Evolutionary conservation across 495 filamentous ascomycete genomes (phyloP), one percentile per base, ranked within the genome.

Genomic region (Penicillium flavigenum): DNA sequence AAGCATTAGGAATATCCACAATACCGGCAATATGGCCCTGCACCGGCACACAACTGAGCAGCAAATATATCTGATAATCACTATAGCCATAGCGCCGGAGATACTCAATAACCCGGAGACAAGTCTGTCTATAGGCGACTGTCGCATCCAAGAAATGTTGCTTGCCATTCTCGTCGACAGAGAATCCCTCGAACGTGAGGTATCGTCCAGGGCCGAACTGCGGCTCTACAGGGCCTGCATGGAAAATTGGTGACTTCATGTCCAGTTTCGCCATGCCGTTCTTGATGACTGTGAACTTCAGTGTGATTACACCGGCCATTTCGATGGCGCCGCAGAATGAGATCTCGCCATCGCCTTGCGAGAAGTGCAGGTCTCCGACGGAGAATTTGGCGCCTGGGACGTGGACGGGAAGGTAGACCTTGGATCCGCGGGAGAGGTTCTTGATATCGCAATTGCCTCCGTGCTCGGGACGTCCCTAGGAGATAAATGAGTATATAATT

Each of bases 261-360:
- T 81, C 88, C 42, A 96, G 71, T 34, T 88, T 82, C 39, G 79
- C 78, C 66, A 96, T 81, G 43, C 92, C 93, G 57, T 86, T 80
- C 73, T 94, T 94, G 79, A 98, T 85, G 11, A 98, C 86, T 46
- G 80, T 85, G 78, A 96, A 90, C 67, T 96, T 96, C 64, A 96
- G 77, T 3, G 93, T 98, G 60, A 98, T 95, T 16, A 91, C 74
- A 19, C 93, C 93, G 0, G 92, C 89, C 90, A 98, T 98, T 69
- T 98, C 93, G 58, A 98, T 98, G 10, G 92, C 93, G 14, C 93
- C 93, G 64, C 93, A 98, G 74, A 98, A 97, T 0, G 86, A 90
- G 50, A 98, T 96, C 71, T 98, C 93, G 5, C 93, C 93, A 67
- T 96, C 91, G 22, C 92, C 91, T 70, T 96, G 83, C 0, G 84